A percentile compares a stretch with the other conserved stretches of the same genome.
phyloP scores from a whole-genome alignment of 495 filamentous ascomycete species.

The Achaetomiella virescens region DNA sequence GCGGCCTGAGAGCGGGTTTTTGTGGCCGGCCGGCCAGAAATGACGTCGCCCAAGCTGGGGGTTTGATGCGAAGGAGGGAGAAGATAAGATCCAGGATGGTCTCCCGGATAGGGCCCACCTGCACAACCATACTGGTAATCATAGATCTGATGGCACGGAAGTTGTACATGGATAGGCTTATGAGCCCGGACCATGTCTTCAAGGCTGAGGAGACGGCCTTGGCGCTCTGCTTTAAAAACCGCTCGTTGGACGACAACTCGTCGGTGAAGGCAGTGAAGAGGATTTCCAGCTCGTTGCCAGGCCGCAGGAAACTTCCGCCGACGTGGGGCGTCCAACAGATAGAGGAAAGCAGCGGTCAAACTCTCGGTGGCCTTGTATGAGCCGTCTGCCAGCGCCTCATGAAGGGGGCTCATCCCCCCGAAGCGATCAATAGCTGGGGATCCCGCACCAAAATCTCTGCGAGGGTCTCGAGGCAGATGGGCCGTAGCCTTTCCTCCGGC shows the following conservation, averaged over 20 bases:
- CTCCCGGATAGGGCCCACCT: slow-evolving; percentile 58
- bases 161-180: slow-evolving; percentile 77
- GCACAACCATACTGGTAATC: slow-evolving; percentile 69
- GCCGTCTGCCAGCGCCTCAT: slow-evolving; percentile 82
- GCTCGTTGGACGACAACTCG: slow-evolving; percentile 63
- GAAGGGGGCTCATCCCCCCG: slow-evolving; percentile 73
- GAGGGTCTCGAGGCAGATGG: slow-evolving; percentile 86
- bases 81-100: slow-evolving; percentile 81
- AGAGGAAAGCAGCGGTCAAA: slow-evolving; percentile 75
- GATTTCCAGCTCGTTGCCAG: slow-evolving; percentile 72
- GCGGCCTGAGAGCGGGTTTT: slow-evolving; percentile 91
- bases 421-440: slow-evolving; percentile 66
- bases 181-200: slow-evolving; percentile 87
- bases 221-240: slow-evolving; percentile 73
- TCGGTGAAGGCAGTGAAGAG: slow-evolving; percentile 88
- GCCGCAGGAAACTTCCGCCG: slow-evolving; percentile 70
- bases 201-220: slow-evolving; percentile 82
- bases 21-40: slow-evolving; percentile 88
- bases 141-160: slow-evolving; percentile 78
- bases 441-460: slow-evolving; percentile 86
- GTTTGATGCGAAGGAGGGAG: slow-evolving; percentile 86
- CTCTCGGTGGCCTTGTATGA: slow-evolving; percentile 87
- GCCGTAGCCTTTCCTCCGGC: slow-evolving; percentile 75
- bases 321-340: slow-evolving; percentile 77
- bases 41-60: slow-evolving; percentile 92